Percentiles rank a stretch among this genome's conserved stretches.
Conservation (phyloP, 1,284 basidiomycete species). For the Apiotrichum porosum region DNA sequence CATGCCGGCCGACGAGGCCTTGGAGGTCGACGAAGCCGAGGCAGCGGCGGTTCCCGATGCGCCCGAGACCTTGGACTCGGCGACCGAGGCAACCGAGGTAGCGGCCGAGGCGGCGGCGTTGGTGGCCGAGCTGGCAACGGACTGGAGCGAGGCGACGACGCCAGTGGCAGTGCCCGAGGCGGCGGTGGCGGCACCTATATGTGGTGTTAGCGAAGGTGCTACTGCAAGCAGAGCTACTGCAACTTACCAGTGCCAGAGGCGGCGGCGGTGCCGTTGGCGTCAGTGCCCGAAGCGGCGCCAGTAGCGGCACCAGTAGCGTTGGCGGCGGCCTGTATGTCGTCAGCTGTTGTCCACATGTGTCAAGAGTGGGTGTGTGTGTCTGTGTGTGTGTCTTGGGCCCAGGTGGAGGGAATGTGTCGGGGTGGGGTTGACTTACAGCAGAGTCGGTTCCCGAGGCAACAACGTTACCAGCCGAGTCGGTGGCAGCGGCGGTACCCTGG, state of each 20-base stretch:
- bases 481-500: too few relatives aligned
- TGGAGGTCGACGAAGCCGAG: background rate
- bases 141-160: background rate
- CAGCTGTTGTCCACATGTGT: too few relatives aligned
- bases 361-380: too few relatives aligned
- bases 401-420: too few relatives aligned
- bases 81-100: background rate
- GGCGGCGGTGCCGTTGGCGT: background rate
- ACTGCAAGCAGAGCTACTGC: too few relatives aligned
- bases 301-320: background rate
- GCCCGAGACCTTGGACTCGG: constrained; percentile 2
- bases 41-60: background rate
- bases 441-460: background rate
- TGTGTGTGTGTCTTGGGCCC: too few relatives aligned
- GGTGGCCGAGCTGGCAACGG: background rate
- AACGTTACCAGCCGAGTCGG: background rate
- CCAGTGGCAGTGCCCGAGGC: constrained; percentile 2
- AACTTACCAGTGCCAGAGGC: too few relatives aligned
- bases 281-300: background rate
- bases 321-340: too few relatives aligned
- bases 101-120: background rate
- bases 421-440: too few relatives aligned
- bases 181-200: background rate
- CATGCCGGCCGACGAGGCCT: too few relatives aligned
- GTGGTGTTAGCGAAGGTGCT: background rate